These are phyloP conservation scores for Ganoderma lucidum DNA, from an alignment of 1,284 basidiomycete genomes.

Conservation along the genomic window DNA sequence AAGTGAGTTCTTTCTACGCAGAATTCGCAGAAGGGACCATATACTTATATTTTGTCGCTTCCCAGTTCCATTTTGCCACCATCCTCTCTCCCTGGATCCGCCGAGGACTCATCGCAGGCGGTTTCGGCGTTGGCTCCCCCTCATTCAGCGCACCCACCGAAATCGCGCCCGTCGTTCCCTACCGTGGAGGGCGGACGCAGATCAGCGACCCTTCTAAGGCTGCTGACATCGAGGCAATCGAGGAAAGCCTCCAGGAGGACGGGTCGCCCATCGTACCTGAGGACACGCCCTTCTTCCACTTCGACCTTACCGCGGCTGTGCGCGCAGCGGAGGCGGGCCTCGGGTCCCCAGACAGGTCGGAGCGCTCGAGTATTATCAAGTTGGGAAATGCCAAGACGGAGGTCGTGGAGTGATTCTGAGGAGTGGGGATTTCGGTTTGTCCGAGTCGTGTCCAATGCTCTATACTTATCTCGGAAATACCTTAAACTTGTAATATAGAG, in stretches of 20 bases:
- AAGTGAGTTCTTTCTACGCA: constrained; percentile 53
- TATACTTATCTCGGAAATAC: neutral
- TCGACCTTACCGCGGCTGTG: constrained; percentile 81
- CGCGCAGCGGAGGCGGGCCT: constrained; percentile 65
- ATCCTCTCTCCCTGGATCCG: constrained; percentile 95
- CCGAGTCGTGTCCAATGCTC: too few species aligned
- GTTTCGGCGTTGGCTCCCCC: constrained; percentile 75
- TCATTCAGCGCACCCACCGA: constrained; percentile 60
- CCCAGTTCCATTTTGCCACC: constrained; percentile 87
- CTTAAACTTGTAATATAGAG: neutral
- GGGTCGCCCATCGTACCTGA: constrained; percentile 54
- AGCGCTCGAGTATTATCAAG: constrained; percentile 32
- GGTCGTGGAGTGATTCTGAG: neutral
- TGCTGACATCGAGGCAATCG: constrained; percentile 38
- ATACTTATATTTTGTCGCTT: constrained; percentile 14
- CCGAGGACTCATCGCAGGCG: constrained; percentile 87
- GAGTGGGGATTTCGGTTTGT: neutral
- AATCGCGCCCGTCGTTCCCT: constrained; percentile 78
- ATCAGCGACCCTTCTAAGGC: constrained; percentile 18
- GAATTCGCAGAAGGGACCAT: neutral
- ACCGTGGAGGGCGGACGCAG: constrained; percentile 50
- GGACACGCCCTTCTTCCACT: constrained; percentile 88
- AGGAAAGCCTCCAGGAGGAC: constrained; percentile 32
- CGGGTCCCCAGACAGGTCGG: constrained; percentile 8
- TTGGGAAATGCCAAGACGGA: neutral